phyloP scores from a whole-genome alignment of 495 filamentous ascomycete genomes.

The Talaromyces trachyspermus region DNA sequence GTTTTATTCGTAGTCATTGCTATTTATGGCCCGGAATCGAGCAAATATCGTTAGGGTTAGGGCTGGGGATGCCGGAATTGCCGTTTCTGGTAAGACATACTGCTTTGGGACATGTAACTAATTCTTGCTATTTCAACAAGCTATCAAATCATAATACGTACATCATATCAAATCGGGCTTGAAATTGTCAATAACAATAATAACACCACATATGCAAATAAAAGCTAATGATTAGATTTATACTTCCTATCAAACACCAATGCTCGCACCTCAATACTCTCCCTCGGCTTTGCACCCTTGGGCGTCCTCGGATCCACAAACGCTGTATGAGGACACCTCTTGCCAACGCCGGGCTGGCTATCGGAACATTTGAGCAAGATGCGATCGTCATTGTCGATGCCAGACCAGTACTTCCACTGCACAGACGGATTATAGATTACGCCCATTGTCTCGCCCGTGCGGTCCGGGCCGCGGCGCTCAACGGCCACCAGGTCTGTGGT shows the following conservation, averaged over 20 bases:
- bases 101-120: too few species aligned
- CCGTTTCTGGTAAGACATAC: too few species aligned
- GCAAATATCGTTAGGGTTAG: too few species aligned
- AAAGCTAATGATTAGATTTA: background rate
- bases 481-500: constrained; percentile 57
- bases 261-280: constrained; percentile 84
- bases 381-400: constrained; percentile 67
- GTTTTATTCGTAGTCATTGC: too few species aligned
- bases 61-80: too few species aligned
- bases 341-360: constrained; percentile 51
- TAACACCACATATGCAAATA: background rate
- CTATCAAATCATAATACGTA: too few species aligned
- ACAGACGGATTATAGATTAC: constrained; percentile 53
- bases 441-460: constrained; percentile 69
- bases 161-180: background rate
- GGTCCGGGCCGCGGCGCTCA: constrained; percentile 67
- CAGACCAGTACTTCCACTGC: constrained; percentile 73
- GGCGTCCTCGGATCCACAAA: constrained; percentile 67
- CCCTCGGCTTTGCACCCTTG: constrained; percentile 50
- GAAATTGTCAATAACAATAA: background rate
- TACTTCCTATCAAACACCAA: constrained; percentile 60
- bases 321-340: constrained; percentile 71
- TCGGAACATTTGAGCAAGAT: constrained; percentile 81
- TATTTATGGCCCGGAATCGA: too few species aligned
- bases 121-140: too few species aligned